Evolutionary conservation across 768 basidiomycete species (phyloP).

Genomic region (Termitomyces sp.): DNA sequence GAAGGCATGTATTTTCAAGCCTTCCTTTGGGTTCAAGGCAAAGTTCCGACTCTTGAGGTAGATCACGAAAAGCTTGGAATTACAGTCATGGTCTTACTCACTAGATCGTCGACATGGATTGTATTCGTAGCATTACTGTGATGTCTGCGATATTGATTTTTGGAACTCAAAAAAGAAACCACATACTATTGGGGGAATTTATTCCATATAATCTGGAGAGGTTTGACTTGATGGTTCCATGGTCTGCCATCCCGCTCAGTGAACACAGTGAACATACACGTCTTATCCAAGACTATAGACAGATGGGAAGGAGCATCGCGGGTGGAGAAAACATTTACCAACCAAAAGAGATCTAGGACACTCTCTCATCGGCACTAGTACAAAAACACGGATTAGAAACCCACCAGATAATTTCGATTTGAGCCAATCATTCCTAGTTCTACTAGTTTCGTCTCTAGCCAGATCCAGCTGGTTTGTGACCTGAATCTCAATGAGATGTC

Average conservation of each 20-base stretch:
- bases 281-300: conserved; percentile 70
- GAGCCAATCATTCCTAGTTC: conserved; percentile 83
- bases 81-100: conserved; percentile 22
- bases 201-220: conserved; percentile 84
- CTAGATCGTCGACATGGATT: conserved; percentile 85
- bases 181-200: conserved; percentile 75
- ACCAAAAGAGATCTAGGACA: conserved; percentile 60
- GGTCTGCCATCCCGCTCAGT: conserved; percentile 65
- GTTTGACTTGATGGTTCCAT: conserved; percentile 78
- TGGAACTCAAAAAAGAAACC: neutral
- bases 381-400: conserved; percentile 3
- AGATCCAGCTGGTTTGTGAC: conserved; percentile 86
- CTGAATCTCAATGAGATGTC: conserved; percentile 27
- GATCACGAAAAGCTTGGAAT: neutral
- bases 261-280: conserved; percentile 86
- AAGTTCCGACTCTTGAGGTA: conserved; percentile 67
- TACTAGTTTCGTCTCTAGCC: conserved; percentile 84
- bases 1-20: conserved; percentile 80
- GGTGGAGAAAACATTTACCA: conserved; percentile 4
- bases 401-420: conserved; percentile 63
- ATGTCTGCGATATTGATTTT: neutral
- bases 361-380: neutral
- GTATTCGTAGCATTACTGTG: conserved; percentile 64
- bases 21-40: conserved; percentile 80
- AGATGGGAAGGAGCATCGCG: conserved; percentile 4